A percentile compares a stretch with the other conserved stretches of the same genome.
These are phyloP conservation scores for Graphium sp. DNA, from an alignment of 2,329 filamentous ascomycete species.

Conservation along the genomic window DNA sequence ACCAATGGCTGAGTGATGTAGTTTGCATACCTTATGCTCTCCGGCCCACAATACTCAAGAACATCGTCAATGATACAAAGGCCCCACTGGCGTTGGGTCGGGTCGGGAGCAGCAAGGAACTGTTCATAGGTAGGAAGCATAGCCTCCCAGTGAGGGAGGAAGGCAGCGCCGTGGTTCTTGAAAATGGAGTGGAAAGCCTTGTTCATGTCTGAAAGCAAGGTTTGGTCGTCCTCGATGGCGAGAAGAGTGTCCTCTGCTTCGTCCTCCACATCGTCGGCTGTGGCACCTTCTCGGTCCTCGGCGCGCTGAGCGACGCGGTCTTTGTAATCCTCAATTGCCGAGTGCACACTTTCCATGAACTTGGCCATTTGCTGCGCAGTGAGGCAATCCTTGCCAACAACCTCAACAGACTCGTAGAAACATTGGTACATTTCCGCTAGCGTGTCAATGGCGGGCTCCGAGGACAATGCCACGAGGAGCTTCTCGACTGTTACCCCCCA, in stretches of 20 bases:
- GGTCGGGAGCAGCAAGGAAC: constrained; percentile 67
- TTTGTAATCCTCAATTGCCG: constrained; percentile 84
- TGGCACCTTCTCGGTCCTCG: constrained; percentile 59
- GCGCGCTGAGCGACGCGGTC: constrained; percentile 64
- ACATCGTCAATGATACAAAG: constrained; percentile 98
- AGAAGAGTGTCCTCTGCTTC: constrained; percentile 74
- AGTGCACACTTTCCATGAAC: constrained; percentile 76
- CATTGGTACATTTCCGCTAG: constrained; percentile 99
- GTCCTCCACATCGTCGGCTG: constrained; percentile 79
- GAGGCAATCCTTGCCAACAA: constrained; percentile 73
- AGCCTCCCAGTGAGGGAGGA: constrained; percentile 77
- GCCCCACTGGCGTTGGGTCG: constrained; percentile 95
- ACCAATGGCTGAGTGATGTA: constrained; percentile 79
- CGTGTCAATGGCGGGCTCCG: constrained; percentile 89
- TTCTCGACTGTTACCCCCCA: constrained; percentile 82
- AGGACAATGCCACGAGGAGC: constrained; percentile 80
- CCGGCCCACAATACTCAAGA: constrained; percentile 83
- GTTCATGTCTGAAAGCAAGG: constrained; percentile 96
- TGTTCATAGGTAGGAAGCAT: constrained; percentile 71
- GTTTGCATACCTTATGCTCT: constrained; percentile 73
- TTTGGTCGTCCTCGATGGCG: constrained; percentile 94
- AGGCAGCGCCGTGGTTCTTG: constrained; percentile 78
- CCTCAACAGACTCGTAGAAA: constrained; percentile 96
- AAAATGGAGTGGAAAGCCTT: constrained; percentile 99
- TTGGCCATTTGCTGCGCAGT: constrained; percentile 62